Evolutionary conservation across 2,329 filamentous ascomycete genomes (phyloP).

Genomic region (Lasiodiplodia hormozganensis): DNA sequence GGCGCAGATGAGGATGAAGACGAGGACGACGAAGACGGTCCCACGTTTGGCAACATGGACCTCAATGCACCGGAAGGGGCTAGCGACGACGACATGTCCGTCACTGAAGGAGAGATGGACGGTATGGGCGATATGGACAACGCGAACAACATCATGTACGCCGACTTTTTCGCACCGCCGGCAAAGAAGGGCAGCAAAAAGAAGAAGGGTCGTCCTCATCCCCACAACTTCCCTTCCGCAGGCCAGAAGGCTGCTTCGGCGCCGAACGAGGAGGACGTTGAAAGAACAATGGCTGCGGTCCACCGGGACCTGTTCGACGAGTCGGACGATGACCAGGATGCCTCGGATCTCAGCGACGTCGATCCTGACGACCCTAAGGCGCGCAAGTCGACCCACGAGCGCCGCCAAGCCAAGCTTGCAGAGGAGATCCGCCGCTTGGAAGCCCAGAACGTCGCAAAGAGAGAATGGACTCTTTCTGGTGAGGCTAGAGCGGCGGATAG

Average conservation of each 20-base stretch:
- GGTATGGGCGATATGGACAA: conserved; percentile 67
- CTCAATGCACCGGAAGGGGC: conserved; percentile 75
- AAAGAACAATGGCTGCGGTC: conserved; percentile 85
- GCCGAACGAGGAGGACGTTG: conserved; percentile 68
- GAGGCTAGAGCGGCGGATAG: conserved; percentile 84
- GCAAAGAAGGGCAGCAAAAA: conserved; percentile 70
- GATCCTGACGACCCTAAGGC: conserved; percentile 74
- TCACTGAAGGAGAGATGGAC: conserved; percentile 63
- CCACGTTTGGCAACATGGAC: conserved; percentile 82
- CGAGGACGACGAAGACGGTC: conserved; percentile 76
- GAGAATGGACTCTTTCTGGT: conserved; percentile 87
- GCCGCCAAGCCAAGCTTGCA: conserved; percentile 80
- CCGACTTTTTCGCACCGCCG: conserved; percentile 91
- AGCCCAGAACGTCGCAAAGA: conserved; percentile 85
- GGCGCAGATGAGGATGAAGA: conserved; percentile 61
- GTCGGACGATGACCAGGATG: conserved; percentile 65
- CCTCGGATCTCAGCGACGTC: conserved; percentile 67
- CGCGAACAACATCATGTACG: conserved; percentile 88
- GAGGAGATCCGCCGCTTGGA: conserved; percentile 93
- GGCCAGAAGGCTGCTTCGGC: conserved; percentile 43
- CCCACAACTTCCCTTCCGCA: conserved; percentile 54
- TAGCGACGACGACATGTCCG: conserved; percentile 66
- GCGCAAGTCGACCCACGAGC: conserved; percentile 84
- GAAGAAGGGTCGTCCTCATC: conserved; percentile 62
- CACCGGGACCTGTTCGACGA: conserved; percentile 92